Evolutionary conservation across 176 grass and related monocot genomes (phyloP).

Genomic region (Triticum dicoccoides): DNA sequence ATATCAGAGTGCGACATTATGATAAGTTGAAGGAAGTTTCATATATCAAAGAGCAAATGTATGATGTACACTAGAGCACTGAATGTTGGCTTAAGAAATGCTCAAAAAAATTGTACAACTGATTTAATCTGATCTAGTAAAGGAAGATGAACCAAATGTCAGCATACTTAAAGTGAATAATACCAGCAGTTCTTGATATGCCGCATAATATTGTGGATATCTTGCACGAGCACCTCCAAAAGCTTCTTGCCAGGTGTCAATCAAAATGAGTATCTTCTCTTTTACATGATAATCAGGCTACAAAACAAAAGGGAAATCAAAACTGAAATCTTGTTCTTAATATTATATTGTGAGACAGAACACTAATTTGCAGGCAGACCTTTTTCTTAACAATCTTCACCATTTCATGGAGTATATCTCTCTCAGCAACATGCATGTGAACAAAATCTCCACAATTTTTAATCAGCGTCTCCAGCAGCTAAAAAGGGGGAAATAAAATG

Average conservation of each 20-base stretch:
- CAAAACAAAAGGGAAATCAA: slow-evolving; percentile 25
- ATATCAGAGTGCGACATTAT: slow-evolving; percentile 20
- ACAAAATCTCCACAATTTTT: slow-evolving; percentile 98
- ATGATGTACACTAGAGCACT: neutral
- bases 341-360: neutral
- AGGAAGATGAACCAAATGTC: slow-evolving; percentile 2
- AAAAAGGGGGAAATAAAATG: slow-evolving; percentile 32
- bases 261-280: slow-evolving; percentile 64
- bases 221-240: slow-evolving; percentile 86
- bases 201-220: slow-evolving; percentile 80
- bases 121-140: neutral
- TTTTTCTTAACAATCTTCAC: slow-evolving; percentile 98
- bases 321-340: neutral
- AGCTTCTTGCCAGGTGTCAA: slow-evolving; percentile 99
- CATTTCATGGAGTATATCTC: slow-evolving; percentile 87
- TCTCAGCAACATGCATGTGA: slow-evolving; percentile 90
- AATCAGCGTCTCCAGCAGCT: slow-evolving; percentile 87
- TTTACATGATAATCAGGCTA: slow-evolving; percentile 61
- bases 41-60: neutral
- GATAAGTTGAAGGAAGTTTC: neutral
- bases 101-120: neutral
- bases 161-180: neutral
- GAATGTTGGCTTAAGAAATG: neutral
- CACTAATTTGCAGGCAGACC: slow-evolving; percentile 25
- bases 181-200: slow-evolving; percentile 95